Conservation (phyloP, 352 stramenopile genomes). For the Pythium aristosporum region DNA sequence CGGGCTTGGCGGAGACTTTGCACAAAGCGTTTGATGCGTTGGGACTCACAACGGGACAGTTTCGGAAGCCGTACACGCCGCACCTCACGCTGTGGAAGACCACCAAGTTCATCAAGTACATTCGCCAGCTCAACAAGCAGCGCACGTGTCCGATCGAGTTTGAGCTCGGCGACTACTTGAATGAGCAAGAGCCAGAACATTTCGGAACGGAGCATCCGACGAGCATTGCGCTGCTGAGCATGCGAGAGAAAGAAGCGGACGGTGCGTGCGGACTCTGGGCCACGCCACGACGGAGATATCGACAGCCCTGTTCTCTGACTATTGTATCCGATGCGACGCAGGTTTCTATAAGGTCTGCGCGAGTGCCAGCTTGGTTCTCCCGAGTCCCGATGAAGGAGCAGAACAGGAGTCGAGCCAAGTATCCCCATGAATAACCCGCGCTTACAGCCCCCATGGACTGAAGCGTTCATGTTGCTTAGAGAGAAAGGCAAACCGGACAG, state of each 20-base stretch:
- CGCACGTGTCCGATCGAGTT: constrained; percentile 29
- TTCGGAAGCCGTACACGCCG: constrained; percentile 36
- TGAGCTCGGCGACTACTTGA: constrained; percentile 27
- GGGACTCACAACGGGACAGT: constrained; percentile 33
- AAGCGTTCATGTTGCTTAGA: neutral
- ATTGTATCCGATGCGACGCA: neutral
- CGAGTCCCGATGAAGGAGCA: neutral
- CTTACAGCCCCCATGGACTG: neutral
- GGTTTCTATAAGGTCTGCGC: constrained; percentile 14
- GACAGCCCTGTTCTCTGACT: neutral
- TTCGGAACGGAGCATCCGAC: constrained; percentile 29
- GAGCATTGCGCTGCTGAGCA: constrained; percentile 35
- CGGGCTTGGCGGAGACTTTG: constrained; percentile 29
- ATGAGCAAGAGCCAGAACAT: neutral
- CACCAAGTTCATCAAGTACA: constrained; percentile 27
- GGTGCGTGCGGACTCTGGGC: constrained; percentile 19
- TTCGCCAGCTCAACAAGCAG: constrained; percentile 29
- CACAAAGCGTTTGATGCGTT: constrained; percentile 25
- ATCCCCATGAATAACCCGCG: too few species aligned
- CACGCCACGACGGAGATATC: neutral
- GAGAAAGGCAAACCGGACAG: too few species aligned
- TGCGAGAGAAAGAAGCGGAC: constrained; percentile 36
- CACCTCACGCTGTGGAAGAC: constrained; percentile 56
- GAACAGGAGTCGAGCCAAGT: too few species aligned
- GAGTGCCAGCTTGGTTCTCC: neutral